phyloP scores from a whole-genome alignment of 2,329 filamentous ascomycete genomes.

The Alternaria viburni region DNA sequence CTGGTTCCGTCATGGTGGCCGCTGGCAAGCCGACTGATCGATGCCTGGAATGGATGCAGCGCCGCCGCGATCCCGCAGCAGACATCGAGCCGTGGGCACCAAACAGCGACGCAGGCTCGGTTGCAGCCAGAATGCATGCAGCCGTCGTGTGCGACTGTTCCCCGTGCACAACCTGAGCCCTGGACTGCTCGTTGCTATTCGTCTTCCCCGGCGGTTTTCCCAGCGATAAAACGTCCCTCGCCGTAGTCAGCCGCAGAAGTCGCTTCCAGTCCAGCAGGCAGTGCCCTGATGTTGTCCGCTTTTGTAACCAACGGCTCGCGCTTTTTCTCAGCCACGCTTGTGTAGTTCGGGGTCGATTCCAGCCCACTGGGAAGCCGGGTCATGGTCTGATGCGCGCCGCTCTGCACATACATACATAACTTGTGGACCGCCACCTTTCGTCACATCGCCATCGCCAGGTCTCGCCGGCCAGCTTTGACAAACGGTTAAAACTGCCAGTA shows the following conservation, averaged over 20 bases:
- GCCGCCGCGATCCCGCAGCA: constrained; percentile 20
- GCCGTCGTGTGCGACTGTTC: constrained; percentile 10
- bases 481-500: constrained; percentile 2
- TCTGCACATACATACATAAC: constrained; percentile 28
- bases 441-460: constrained; percentile 16
- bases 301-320: constrained; percentile 29
- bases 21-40: constrained; percentile 10
- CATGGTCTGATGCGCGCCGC: constrained; percentile 19
- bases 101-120: constrained; percentile 10
- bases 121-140: constrained; percentile 22
- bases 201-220: constrained; percentile 3
- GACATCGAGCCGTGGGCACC: constrained; percentile 18
- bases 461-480: constrained; percentile 7
- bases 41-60: constrained; percentile 9
- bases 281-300: constrained; percentile 17
- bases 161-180: constrained; percentile 11
- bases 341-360: constrained; percentile 37
- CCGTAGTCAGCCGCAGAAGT: constrained; percentile 12
- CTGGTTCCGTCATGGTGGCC: constrained; percentile 16
- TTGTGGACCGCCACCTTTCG: constrained; percentile 15
- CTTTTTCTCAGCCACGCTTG: constrained; percentile 32
- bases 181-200: constrained; percentile 6
- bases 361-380: constrained; percentile 32
- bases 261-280: constrained; percentile 2
- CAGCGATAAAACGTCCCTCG: constrained; percentile 4